A percentile compares a stretch with the other conserved stretches of the same genome.
These are phyloP conservation scores for Biscutella laevigata DNA, from an alignment of 441 rosid species.

Conservation along the genomic window DNA sequence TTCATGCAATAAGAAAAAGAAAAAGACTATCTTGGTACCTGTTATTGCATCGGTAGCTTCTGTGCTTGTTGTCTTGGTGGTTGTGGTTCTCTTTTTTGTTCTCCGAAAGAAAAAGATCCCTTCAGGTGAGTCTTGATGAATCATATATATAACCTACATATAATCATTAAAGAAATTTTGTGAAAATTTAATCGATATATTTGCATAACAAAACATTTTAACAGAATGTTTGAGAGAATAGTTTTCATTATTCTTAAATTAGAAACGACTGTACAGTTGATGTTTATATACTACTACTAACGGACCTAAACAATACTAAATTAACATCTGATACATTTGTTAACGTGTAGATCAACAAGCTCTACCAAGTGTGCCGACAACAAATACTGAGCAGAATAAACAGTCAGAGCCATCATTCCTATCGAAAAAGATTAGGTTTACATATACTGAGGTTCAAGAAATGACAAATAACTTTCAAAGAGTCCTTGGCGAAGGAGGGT, in stretches of 20 bases:
- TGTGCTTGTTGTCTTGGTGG: background rate
- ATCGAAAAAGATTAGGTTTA: slow-evolving; percentile 13
- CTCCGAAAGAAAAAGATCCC: slow-evolving; percentile 11
- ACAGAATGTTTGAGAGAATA: too few species aligned
- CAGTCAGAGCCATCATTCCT: background rate
- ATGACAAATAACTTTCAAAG: too few species aligned
- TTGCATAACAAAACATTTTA: background rate
- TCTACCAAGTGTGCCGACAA: background rate
- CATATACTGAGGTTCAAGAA: slow-evolving; percentile 22
- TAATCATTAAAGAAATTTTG: background rate
- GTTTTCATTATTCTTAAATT: too few species aligned
- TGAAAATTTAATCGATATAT: too few species aligned
- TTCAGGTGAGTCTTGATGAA: background rate
- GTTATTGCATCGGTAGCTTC: slow-evolving; percentile 13
- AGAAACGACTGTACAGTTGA: too few species aligned
- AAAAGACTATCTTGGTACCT: background rate
- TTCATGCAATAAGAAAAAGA: background rate
- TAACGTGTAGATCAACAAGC: background rate
- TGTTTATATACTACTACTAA: too few species aligned
- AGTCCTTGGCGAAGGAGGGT: slow-evolving; percentile 38
- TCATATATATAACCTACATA: too few species aligned
- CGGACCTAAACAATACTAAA: too few species aligned
- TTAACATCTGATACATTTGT: too few species aligned
- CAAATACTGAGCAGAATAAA: background rate
- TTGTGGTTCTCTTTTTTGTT: slow-evolving; percentile 10